A percentile compares a stretch with the other conserved stretches of the same genome.
Conservation (phyloP, 495 filamentous ascomycete genomes). For the Hyaloscypha variabilis region DNA sequence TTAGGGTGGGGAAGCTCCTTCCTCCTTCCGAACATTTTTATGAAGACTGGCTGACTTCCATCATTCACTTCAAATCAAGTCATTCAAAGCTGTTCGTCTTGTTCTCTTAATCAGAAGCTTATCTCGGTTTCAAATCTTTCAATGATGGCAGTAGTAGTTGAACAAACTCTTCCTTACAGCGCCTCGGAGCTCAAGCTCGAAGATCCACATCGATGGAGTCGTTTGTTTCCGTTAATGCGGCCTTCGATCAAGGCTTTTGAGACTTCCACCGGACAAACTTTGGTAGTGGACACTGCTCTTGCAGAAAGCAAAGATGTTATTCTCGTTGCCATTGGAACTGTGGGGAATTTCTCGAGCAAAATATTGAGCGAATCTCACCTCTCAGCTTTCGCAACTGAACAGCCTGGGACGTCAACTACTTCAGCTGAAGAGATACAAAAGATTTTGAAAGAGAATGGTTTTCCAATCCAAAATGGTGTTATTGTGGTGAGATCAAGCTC, state of each 20-base stretch:
- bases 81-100: not conserved
- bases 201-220: conserved; percentile 21
- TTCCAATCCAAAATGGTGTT: conserved; percentile 19
- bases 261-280: conserved; percentile 1
- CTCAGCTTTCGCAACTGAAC: conserved; percentile 18
- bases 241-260: conserved; percentile 23
- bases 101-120: not conserved
- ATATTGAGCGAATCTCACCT: conserved; percentile 22
- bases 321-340: conserved; percentile 16
- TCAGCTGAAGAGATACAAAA: conserved; percentile 13
- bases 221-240: conserved; percentile 25
- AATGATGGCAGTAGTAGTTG: conserved; percentile 23
- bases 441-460: conserved; percentile 20
- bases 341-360: conserved; percentile 21
- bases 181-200: conserved; percentile 15
- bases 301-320: conserved; percentile 16
- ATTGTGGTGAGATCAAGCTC: conserved; percentile 17
- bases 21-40: not conserved
- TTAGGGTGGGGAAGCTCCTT: not conserved
- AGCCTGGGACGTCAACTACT: conserved; percentile 1
- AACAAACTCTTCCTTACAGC: conserved; percentile 21
- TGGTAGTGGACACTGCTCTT: conserved; percentile 20
- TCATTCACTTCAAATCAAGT: not conserved
- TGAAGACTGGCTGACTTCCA: not conserved
- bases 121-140: not conserved